phyloP scores from a whole-genome alignment of 2,329 filamentous ascomycete genomes.

The Paecilomyces formosus region DNA sequence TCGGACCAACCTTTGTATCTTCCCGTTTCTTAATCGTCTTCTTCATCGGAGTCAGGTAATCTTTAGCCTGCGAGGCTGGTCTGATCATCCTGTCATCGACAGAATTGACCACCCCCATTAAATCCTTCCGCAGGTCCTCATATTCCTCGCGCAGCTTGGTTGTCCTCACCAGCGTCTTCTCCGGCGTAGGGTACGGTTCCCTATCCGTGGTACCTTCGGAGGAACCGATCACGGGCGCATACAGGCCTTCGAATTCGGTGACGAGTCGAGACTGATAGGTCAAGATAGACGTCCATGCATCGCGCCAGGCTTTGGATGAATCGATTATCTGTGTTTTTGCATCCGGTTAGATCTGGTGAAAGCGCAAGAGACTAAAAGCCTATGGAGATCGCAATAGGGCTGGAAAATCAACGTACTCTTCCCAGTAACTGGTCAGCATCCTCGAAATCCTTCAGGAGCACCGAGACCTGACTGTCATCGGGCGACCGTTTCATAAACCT shows the following conservation, averaged over 20 bases:
- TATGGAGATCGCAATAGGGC: constrained; percentile 4
- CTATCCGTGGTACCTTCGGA: constrained; percentile 50
- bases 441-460: constrained; percentile 71
- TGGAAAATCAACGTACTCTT: constrained; percentile 46
- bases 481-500: constrained; percentile 63
- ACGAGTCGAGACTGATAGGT: constrained; percentile 60
- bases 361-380: constrained; percentile 3
- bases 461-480: constrained; percentile 68
- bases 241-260: constrained; percentile 63
- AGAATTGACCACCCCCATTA: constrained; percentile 61
- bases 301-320: constrained; percentile 67
- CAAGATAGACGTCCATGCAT: constrained; percentile 68
- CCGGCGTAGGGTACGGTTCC: constrained; percentile 54
- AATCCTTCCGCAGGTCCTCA: constrained; percentile 61
- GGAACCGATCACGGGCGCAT: constrained; percentile 67
- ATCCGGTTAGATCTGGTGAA: not conserved
- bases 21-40: constrained; percentile 82
- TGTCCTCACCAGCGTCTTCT: constrained; percentile 56
- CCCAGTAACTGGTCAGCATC: constrained; percentile 68
- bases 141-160: constrained; percentile 60
- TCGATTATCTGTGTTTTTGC: constrained; percentile 57
- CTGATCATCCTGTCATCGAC: constrained; percentile 64
- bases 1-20: constrained; percentile 57
- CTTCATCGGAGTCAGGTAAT: constrained; percentile 62
- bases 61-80: constrained; percentile 62